These are phyloP conservation scores for Neofusicoccum kwambonambiense DNA, from an alignment of 2,329 filamentous ascomycete species.

Conservation along the genomic window DNA sequence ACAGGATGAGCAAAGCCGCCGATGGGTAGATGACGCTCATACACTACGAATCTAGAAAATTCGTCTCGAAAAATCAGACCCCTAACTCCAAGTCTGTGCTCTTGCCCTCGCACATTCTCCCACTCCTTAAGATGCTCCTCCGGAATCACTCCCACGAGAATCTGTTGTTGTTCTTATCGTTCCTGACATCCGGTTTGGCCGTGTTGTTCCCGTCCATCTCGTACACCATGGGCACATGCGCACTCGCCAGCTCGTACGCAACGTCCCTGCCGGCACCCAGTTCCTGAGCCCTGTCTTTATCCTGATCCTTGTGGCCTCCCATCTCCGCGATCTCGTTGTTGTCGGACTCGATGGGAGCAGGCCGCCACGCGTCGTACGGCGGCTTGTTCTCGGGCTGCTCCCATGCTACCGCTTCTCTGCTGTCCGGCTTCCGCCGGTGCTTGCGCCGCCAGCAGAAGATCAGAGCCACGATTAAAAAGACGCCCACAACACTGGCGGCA, in stretches of 20 bases:
- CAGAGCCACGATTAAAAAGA: background rate
- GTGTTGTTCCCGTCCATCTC: background rate
- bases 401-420: background rate
- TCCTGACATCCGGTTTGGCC: background rate
- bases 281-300: background rate
- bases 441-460: conserved; percentile 12
- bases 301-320: background rate
- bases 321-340: background rate
- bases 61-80: no score
- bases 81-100: no score
- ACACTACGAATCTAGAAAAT: no score
- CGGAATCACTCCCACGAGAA: background rate
- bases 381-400: background rate
- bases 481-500: background rate
- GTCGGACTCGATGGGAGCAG: background rate
- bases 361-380: background rate
- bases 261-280: background rate
- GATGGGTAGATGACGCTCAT: no score
- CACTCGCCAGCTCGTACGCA: background rate
- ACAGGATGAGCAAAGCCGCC: no score
- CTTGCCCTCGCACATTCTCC: no score
- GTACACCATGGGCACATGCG: conserved; percentile 7
- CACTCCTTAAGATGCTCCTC: background rate
- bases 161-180: background rate
- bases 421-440: background rate